Evolutionary conservation across 192 early-diverging fungal species (phyloP).

Genomic region (Backusella australiensis): DNA sequence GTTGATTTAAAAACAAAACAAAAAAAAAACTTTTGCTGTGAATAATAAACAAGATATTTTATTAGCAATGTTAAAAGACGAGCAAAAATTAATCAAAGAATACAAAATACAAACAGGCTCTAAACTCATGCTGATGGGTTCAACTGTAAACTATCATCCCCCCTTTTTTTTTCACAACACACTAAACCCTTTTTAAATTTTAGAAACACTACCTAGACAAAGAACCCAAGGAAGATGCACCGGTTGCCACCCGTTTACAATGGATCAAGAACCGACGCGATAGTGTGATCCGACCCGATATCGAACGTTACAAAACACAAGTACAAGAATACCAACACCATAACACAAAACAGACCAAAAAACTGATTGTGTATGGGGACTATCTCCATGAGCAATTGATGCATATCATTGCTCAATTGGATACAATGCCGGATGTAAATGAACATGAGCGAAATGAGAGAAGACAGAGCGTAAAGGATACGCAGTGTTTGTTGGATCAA

Average conservation of each 20-base stretch:
- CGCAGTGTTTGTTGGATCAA: background rate
- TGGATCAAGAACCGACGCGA: conserved; percentile 10
- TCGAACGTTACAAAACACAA: background rate
- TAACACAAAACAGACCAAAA: background rate
- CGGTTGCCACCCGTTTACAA: background rate
- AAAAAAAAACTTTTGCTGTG: background rate
- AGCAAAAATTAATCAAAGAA: background rate
- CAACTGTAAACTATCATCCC: background rate
- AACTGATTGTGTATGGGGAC: background rate
- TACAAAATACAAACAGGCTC: conserved; percentile 12
- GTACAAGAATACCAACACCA: background rate
- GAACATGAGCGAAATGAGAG: background rate
- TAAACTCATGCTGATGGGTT: conserved; percentile 6
- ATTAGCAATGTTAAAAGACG: conserved; percentile 15
- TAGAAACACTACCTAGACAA: background rate
- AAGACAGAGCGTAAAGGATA: background rate
- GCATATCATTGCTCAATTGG: conserved; percentile 14
- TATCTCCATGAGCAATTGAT: conserved; percentile 15
- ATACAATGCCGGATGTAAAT: conserved; percentile 7
- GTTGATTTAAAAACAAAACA: background rate
- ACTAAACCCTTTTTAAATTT: too few relatives aligned
- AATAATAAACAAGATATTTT: background rate
- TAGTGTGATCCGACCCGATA: background rate
- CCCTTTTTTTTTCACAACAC: background rate
- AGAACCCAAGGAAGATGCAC: conserved; percentile 9